Evolutionary conservation across 202 grass and related monocot species (phyloP).

Genomic region (Setaria viridis): DNA sequence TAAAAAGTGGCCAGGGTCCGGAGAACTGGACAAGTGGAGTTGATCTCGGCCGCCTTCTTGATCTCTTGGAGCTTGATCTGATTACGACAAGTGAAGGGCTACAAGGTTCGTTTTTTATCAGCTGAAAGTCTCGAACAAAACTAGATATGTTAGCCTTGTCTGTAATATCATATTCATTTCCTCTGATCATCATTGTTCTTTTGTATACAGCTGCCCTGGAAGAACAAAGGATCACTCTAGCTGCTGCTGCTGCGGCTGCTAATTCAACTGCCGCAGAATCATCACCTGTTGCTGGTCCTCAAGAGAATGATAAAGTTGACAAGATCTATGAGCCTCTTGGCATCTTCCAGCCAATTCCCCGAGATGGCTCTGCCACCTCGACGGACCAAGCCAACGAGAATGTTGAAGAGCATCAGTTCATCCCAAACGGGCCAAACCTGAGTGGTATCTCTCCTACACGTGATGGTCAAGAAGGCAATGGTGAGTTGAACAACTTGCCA

Average conservation of each 20-base stretch:
- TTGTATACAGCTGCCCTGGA: slow-evolving; percentile 59
- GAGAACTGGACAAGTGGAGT: slow-evolving; percentile 96
- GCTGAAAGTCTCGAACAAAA: no score
- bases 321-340: slow-evolving; percentile 58
- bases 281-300: slow-evolving; percentile 51
- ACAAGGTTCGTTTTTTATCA: slow-evolving; percentile 51
- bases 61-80: slow-evolving; percentile 91
- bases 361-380: slow-evolving; percentile 29
- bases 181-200: slow-evolving; percentile 15
- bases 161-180: slow-evolving; percentile 34
- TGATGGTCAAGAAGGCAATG: slow-evolving; percentile 47
- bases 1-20: slow-evolving; percentile 75
- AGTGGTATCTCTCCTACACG: slow-evolving; percentile 55
- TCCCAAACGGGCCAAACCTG: slow-evolving; percentile 49
- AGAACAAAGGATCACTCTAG: slow-evolving; percentile 67
- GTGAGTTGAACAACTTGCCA: slow-evolving; percentile 38
- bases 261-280: slow-evolving; percentile 66
- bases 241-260: slow-evolving; percentile 41
- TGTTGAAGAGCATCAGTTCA: slow-evolving; percentile 81
- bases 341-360: slow-evolving; percentile 43
- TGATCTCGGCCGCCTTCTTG: slow-evolving; percentile 79
- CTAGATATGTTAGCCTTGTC: neutral
- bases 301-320: slow-evolving; percentile 58
- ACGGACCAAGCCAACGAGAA: slow-evolving; percentile 45
- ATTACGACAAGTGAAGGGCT: slow-evolving; percentile 76